A percentile compares a stretch with the other conserved stretches of the same genome.
Evolutionary conservation across 2,329 filamentous ascomycete species (phyloP).

Genomic region (Chaetomium sp.): DNA sequence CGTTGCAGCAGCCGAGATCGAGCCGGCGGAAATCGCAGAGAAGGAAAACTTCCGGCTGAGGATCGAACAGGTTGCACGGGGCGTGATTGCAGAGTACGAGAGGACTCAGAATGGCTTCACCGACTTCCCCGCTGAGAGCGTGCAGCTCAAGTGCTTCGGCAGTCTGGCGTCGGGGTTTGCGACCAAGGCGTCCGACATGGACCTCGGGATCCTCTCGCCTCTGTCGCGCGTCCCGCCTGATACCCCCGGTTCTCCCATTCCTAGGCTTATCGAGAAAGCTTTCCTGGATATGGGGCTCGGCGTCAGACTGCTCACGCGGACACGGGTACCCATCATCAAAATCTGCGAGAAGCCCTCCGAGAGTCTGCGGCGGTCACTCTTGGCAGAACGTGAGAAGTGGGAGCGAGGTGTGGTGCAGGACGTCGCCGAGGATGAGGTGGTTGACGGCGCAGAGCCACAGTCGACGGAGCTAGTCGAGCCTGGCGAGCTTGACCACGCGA

Average conservation of each 20-base stretch:
- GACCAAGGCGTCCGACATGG: constrained; percentile 84
- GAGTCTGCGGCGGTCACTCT: constrained; percentile 53
- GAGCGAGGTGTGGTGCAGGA: constrained; percentile 48
- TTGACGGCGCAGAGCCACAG: constrained; percentile 15
- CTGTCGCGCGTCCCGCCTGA: constrained; percentile 49
- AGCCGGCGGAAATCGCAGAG: constrained; percentile 52
- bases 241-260: constrained; percentile 54
- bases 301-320: constrained; percentile 69
- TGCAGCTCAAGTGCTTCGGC: constrained; percentile 73
- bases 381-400: constrained; percentile 64
- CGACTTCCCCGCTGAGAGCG: constrained; percentile 47
- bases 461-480: neutral
- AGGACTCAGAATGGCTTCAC: constrained; percentile 30
- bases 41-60: constrained; percentile 64
- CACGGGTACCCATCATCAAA: constrained; percentile 81
- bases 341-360: constrained; percentile 66
- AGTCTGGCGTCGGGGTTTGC: constrained; percentile 82
- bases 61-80: constrained; percentile 59
- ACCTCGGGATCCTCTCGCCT: constrained; percentile 69
- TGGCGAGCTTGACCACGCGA: too few relatives aligned
- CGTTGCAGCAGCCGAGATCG: constrained; percentile 57
- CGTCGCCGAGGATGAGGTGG: constrained; percentile 21
- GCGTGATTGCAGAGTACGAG: constrained; percentile 51
- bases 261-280: constrained; percentile 67
- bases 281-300: constrained; percentile 67